Conservation (phyloP, 768 basidiomycete genomes). For the Podaxis mareebaensis region DNA sequence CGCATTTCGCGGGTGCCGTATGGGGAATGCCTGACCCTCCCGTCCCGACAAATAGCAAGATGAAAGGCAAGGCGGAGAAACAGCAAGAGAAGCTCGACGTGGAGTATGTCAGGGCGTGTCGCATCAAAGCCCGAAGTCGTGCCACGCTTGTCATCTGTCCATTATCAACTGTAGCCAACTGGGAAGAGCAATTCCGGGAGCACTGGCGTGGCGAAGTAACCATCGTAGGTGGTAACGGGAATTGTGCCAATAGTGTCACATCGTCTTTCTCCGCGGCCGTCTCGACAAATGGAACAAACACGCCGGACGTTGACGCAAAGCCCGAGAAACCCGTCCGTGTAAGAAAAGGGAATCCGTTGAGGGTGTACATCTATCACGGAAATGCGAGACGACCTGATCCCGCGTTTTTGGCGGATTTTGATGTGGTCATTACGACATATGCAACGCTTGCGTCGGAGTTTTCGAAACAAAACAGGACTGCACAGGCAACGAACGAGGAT, state of each 20-base stretch:
- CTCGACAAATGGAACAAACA: conserved; percentile 16
- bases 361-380: conserved; percentile 96
- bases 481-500: conserved; percentile 57
- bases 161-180: conserved; percentile 94
- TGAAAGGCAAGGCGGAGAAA: conserved; percentile 64
- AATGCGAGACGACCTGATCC: conserved; percentile 84
- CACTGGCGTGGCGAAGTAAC: conserved; percentile 91
- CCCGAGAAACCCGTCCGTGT: conserved; percentile 34
- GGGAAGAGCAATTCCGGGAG: conserved; percentile 98
- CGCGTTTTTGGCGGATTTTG: conserved; percentile 88
- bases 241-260: conserved; percentile 37
- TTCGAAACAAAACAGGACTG: conserved; percentile 80
- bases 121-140: conserved; percentile 80
- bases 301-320: conserved; percentile 32
- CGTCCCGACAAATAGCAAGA: conserved; percentile 30
- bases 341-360: conserved; percentile 55
- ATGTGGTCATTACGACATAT: conserved; percentile 97
- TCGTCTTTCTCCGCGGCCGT: conserved; percentile 28
- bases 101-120: conserved; percentile 65
- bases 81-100: conserved; percentile 72
- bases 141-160: conserved; percentile 97
- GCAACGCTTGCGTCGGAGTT: conserved; percentile 94
- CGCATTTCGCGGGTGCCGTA: conserved; percentile 76
- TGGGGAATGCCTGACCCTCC: conserved; percentile 77
- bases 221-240: conserved; percentile 77